Percentiles rank a stretch among this genome's conserved stretches.
Evolutionary conservation across 371 early-diverging fungal species (phyloP).

Genomic region (Rhizopus microsporus): DNA sequence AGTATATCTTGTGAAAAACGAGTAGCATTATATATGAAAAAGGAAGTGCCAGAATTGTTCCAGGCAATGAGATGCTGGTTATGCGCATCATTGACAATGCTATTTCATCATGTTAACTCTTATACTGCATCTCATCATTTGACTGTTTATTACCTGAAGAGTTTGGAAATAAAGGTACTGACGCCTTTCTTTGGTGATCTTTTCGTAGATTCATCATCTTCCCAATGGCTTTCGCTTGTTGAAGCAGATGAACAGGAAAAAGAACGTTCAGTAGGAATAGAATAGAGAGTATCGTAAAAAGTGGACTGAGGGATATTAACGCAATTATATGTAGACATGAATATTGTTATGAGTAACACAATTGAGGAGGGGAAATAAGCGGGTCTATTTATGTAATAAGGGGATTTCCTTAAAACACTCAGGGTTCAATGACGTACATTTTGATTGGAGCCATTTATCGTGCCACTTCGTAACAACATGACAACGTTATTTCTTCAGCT

Average conservation of each 20-base stretch:
- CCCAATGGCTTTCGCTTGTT: conserved; percentile 13
- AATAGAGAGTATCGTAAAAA: background rate
- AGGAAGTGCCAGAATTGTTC: conserved; percentile 81
- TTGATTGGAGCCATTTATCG: background rate
- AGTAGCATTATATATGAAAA: conserved; percentile 83
- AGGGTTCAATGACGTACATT: background rate
- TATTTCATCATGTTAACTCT: conserved; percentile 16
- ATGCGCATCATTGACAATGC: conserved; percentile 75
- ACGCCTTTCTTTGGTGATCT: conserved; percentile 16
- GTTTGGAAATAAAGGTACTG: conserved; percentile 26
- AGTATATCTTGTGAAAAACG: conserved; percentile 82
- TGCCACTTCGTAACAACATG: background rate
- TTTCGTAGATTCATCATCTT: conserved; percentile 6
- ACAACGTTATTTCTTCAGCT: no score
- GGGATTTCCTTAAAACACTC: background rate
- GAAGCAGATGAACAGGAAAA: conserved; percentile 5
- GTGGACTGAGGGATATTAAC: background rate
- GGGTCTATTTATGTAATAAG: background rate
- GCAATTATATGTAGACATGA: background rate
- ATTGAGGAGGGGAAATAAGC: background rate
- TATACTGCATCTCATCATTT: conserved; percentile 5
- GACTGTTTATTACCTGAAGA: conserved; percentile 19
- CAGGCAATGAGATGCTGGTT: conserved; percentile 79
- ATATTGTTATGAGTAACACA: no score
- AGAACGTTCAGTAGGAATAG: conserved; percentile 12